phyloP scores from a whole-genome alignment of 1,139 yeast species.

The Debaryomyces subglobosus region DNA sequence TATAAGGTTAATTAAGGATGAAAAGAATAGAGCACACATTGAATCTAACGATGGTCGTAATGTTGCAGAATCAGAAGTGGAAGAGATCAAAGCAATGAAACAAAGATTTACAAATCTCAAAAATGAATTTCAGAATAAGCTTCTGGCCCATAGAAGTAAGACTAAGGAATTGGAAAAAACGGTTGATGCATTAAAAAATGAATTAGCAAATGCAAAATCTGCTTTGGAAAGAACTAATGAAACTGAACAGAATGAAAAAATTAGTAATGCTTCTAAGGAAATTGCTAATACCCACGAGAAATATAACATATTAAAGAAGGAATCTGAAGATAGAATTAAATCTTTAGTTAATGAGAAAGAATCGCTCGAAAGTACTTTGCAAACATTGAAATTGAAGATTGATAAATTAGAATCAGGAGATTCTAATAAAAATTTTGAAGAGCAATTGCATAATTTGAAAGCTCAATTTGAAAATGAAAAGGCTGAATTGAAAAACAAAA shows the following conservation, averaged over 20 bases:
- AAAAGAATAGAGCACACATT: conserved; percentile 27
- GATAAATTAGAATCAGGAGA: conserved; percentile 7
- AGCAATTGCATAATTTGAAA: conserved; percentile 19
- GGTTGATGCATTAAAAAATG: conserved; percentile 26
- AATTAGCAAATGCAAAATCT: conserved; percentile 18
- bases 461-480: conserved; percentile 23
- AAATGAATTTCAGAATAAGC: conserved; percentile 38
- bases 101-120: conserved; percentile 32
- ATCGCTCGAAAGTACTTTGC: conserved; percentile 11
- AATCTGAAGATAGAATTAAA: conserved; percentile 14
- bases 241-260: conserved; percentile 13
- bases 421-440: conserved; percentile 11
- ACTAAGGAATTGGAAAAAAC: conserved; percentile 25
- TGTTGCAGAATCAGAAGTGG: conserved; percentile 18
- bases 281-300: conserved; percentile 11
- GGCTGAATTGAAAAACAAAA: conserved; percentile 16
- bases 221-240: conserved; percentile 7
- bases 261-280: conserved; percentile 9
- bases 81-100: conserved; percentile 30
- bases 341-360: conserved; percentile 16
- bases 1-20: conserved; percentile 36
- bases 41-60: conserved; percentile 11
- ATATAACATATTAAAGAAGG: conserved; percentile 19
- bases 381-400: conserved; percentile 8
- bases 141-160: conserved; percentile 25